These are phyloP conservation scores for Phytophthora gonapodyides DNA, from an alignment of 352 stramenopile genomes.

Conservation along the genomic window DNA sequence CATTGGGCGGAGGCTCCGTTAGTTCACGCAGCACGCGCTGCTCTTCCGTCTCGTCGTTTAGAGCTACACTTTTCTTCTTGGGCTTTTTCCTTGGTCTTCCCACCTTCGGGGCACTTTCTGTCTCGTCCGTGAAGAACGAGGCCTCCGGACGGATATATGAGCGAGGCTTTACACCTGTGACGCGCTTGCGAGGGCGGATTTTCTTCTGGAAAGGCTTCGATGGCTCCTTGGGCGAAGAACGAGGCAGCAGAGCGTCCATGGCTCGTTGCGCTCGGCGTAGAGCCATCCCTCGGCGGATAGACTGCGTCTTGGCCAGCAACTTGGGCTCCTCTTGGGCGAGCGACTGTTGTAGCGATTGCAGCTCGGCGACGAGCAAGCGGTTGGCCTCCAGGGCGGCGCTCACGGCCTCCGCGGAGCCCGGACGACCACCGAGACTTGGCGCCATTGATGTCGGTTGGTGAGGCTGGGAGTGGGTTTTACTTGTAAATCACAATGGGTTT, in stretches of 20 bases:
- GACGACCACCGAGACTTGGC: neutral
- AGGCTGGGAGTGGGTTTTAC: no score
- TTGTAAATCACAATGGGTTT: no score
- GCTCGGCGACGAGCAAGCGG: conserved; percentile 45
- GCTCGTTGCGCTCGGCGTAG: conserved; percentile 54
- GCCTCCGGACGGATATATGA: conserved; percentile 61
- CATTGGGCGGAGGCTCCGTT: conserved; percentile 53
- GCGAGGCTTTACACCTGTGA: conserved; percentile 40
- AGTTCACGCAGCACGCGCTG: conserved; percentile 7
- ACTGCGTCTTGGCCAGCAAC: conserved; percentile 43
- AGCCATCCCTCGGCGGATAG: conserved; percentile 56
- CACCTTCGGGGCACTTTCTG: conserved; percentile 18
- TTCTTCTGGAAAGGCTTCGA: conserved; percentile 34
- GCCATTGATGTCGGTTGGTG: conserved; percentile 13
- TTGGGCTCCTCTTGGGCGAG: conserved; percentile 47
- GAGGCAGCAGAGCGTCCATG: conserved; percentile 42
- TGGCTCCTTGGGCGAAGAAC: neutral
- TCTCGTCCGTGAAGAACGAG: conserved; percentile 71
- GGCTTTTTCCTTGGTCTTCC: conserved; percentile 41
- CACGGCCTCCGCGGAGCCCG: conserved; percentile 12
- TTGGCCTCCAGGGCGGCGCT: conserved; percentile 47
- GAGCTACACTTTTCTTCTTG: conserved; percentile 14
- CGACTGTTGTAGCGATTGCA: conserved; percentile 37
- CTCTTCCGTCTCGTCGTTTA: conserved; percentile 7
- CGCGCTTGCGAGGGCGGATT: conserved; percentile 3